phyloP scores from a whole-genome alignment of 257 asterid genomes.

The Nicotiana undulata region DNA sequence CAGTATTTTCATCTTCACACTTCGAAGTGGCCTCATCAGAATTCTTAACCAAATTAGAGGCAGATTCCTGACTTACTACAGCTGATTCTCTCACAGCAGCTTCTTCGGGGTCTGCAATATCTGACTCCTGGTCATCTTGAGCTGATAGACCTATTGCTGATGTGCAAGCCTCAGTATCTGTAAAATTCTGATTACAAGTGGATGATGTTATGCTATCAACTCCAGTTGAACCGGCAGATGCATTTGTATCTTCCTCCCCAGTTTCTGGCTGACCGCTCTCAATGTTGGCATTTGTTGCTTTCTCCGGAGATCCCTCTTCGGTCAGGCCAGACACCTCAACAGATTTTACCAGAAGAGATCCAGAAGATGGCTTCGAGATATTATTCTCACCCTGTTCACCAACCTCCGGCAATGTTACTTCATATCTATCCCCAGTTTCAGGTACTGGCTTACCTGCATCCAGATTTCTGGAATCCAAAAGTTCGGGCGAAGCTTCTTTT shows the following conservation, averaged over 20 bases:
- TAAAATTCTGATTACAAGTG: constrained; percentile 12
- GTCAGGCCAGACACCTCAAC: constrained; percentile 17
- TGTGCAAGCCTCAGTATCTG: constrained; percentile 9
- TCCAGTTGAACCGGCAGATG: constrained; percentile 15
- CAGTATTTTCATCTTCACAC: constrained; percentile 31
- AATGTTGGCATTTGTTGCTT: constrained; percentile 17
- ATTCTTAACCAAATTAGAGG: constrained; percentile 20
- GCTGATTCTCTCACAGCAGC: constrained; percentile 17
- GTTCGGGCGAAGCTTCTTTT: constrained; percentile 16
- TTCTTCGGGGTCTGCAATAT: constrained; percentile 19
- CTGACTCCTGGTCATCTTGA: constrained; percentile 16
- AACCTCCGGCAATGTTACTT: constrained; percentile 18
- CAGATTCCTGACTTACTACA: constrained; percentile 20
- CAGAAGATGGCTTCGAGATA: constrained; percentile 21
- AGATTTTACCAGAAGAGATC: constrained; percentile 29
- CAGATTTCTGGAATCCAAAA: constrained; percentile 14
- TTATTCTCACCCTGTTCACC: constrained; percentile 9
- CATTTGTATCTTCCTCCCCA: constrained; percentile 21
- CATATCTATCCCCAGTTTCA: constrained; percentile 17
- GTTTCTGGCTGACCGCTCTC: constrained; percentile 12
- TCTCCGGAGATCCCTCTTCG: constrained; percentile 25
- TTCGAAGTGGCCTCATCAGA: constrained; percentile 29
- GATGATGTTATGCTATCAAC: constrained; percentile 21
- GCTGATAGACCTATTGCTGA: constrained; percentile 18
- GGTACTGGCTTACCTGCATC: constrained; percentile 21